Evolutionary conservation across 2,329 filamentous ascomycete species (phyloP).

Genomic region (Fusarium sp.): DNA sequence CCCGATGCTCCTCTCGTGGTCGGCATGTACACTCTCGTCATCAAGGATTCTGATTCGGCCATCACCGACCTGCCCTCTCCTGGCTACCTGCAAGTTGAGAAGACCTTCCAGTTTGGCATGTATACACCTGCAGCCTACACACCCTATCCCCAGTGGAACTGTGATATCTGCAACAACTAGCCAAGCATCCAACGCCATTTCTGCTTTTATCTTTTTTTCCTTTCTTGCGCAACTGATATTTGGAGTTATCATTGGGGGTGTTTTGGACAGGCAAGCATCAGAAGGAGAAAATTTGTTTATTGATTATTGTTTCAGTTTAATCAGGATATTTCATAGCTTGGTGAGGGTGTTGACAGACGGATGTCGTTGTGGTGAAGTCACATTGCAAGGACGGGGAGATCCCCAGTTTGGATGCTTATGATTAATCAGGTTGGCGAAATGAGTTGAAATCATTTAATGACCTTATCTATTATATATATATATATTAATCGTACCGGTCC

Average conservation of each 20-base stretch:
- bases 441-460: conserved; percentile 36
- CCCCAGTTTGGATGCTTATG: conserved; percentile 32
- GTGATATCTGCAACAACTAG: conserved; percentile 65
- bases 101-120: conserved; percentile 65
- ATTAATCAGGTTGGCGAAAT: conserved; percentile 30
- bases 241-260: conserved; percentile 23
- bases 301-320: conserved; percentile 17
- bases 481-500: conserved; percentile 32
- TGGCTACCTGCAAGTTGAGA: conserved; percentile 63
- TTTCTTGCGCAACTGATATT: background rate
- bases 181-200: conserved; percentile 58
- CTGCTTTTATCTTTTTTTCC: conserved; percentile 42
- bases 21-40: conserved; percentile 67
- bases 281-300: conserved; percentile 23
- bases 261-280: conserved; percentile 38
- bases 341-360: conserved; percentile 34
- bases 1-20: conserved; percentile 59
- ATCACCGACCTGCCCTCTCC: conserved; percentile 60
- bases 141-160: conserved; percentile 62
- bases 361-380: conserved; percentile 23
- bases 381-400: conserved; percentile 14
- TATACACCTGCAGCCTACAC: conserved; percentile 63
- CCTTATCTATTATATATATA: conserved; percentile 31
- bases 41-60: conserved; percentile 66
- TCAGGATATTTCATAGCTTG: conserved; percentile 21